Evolutionary conservation across 2,329 filamentous ascomycete genomes (phyloP).

Genomic region (Aotearoamyces nothofagi): DNA sequence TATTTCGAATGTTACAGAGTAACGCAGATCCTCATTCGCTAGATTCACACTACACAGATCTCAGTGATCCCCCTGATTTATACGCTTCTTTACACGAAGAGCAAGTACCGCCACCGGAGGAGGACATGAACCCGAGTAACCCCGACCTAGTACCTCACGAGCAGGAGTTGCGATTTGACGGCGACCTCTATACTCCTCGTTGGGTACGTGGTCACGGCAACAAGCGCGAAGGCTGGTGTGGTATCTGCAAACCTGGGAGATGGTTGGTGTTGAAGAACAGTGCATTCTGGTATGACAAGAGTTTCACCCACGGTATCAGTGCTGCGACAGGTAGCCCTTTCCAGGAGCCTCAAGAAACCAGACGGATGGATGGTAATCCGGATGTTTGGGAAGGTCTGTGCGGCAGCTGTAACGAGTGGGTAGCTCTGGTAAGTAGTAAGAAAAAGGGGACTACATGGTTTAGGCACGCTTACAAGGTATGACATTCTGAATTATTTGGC

Average conservation of each 20-base stretch:
- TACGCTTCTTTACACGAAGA: constrained; percentile 63
- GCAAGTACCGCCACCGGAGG: constrained; percentile 56
- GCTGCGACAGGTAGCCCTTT: constrained; percentile 68
- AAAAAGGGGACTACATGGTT: constrained; percentile 93
- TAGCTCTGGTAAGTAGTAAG: constrained; percentile 69
- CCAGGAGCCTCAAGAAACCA: constrained; percentile 59
- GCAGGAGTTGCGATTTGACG: constrained; percentile 64
- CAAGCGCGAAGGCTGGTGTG: constrained; percentile 81
- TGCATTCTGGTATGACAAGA: constrained; percentile 89
- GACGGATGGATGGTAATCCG: constrained; percentile 65
- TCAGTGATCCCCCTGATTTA: constrained; percentile 63
- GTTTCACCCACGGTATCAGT: constrained; percentile 76
- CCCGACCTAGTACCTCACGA: constrained; percentile 64
- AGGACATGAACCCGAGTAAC: constrained; percentile 69
- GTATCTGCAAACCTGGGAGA: constrained; percentile 70
- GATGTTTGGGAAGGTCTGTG: constrained; percentile 74
- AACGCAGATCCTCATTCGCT: constrained; percentile 55
- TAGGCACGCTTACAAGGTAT: constrained; percentile 73
- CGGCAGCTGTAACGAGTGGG: constrained; percentile 66
- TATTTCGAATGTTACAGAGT: constrained; percentile 61
- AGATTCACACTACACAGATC: constrained; percentile 55
- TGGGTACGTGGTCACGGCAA: constrained; percentile 80
- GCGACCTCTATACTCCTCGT: constrained; percentile 67
- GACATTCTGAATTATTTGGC: constrained; percentile 8
- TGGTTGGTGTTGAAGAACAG: constrained; percentile 86